Percentiles rank a stretch among this genome's conserved stretches.
These are phyloP conservation scores for Beta corolliflora DNA, from an alignment of 179 eudicot genomes.

Conservation along the genomic window DNA sequence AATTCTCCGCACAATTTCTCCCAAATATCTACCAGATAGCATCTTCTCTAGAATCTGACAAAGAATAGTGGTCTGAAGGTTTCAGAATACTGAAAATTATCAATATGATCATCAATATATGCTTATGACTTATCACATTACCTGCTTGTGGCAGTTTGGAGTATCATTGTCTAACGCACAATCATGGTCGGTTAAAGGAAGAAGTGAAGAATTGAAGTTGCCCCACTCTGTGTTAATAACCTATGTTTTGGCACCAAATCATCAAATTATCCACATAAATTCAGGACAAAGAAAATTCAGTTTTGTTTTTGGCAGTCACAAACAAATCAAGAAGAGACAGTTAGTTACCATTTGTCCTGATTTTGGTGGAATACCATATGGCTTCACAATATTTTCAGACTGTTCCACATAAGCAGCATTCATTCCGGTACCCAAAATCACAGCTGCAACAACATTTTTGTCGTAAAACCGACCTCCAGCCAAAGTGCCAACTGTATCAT, in stretches of 20 bases:
- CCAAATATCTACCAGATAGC: constrained; percentile 90
- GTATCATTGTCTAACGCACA: constrained; percentile 61
- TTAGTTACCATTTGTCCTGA: constrained; percentile 71
- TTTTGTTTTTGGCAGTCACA: background rate
- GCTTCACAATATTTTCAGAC: constrained; percentile 64
- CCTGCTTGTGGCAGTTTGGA: constrained; percentile 76
- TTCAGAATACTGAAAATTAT: background rate
- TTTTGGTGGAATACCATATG: constrained; percentile 54
- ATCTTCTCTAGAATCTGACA: constrained; percentile 72
- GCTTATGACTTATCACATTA: constrained; percentile 22
- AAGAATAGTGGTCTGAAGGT: background rate
- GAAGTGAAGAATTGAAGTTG: constrained; percentile 52
- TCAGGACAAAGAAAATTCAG: background rate
- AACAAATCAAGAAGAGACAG: background rate
- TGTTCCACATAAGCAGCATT: constrained; percentile 90
- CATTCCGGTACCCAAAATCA: constrained; percentile 86
- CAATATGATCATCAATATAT: constrained; percentile 13
- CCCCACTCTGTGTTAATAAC: constrained; percentile 84
- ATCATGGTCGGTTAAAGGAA: constrained; percentile 75
- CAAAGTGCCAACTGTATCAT: constrained; percentile 87
- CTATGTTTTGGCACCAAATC: constrained; percentile 28
- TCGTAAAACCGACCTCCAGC: constrained; percentile 77
- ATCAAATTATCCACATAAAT: background rate
- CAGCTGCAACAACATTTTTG: constrained; percentile 78
- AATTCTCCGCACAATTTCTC: constrained; percentile 75